Evolutionary conservation across 371 early-diverging fungal species (phyloP).

Genomic region (Nematocida parisii): DNA sequence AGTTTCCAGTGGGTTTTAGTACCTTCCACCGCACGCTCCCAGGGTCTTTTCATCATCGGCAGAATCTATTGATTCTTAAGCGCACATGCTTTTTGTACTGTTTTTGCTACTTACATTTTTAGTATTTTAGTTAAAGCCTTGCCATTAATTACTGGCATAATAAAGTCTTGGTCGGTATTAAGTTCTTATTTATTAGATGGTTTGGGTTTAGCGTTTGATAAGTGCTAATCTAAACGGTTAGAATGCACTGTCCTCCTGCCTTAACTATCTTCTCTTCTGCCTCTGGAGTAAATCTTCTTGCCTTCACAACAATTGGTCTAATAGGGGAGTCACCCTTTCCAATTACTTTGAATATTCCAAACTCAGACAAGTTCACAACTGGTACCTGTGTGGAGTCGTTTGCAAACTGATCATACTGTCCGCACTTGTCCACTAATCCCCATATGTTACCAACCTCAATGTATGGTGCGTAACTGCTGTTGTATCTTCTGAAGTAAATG

Average conservation of each 20-base stretch:
- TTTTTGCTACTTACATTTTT: neutral
- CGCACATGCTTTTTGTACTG: too few species aligned
- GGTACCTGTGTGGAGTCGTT: conserved; percentile 76
- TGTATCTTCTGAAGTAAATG: conserved; percentile 75
- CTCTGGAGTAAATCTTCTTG: conserved; percentile 82
- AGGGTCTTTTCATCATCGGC: conserved; percentile 30
- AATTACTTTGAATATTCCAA: conserved; percentile 90
- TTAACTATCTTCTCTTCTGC: conserved; percentile 97
- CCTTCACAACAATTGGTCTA: conserved; percentile 89
- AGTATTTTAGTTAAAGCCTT: neutral
- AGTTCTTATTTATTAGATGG: conserved; percentile 20
- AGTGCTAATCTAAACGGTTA: conserved; percentile 57
- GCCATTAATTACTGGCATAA: neutral
- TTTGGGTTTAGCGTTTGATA: neutral
- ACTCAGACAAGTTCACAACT: conserved; percentile 68
- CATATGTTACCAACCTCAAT: conserved; percentile 87
- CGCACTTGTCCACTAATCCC: conserved; percentile 82
- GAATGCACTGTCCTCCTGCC: conserved; percentile 83
- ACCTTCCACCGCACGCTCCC: conserved; percentile 17
- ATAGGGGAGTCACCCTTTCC: conserved; percentile 84
- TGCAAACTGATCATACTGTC: conserved; percentile 76
- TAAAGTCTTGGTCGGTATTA: conserved; percentile 8
- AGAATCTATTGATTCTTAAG: neutral
- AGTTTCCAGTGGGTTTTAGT: conserved; percentile 41
- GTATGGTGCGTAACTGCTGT: conserved; percentile 84